A percentile compares a stretch with the other conserved stretches of the same genome.
Evolutionary conservation across 352 stramenopile genomes (phyloP).

Genomic region (Elongisporangium senticosum): DNA sequence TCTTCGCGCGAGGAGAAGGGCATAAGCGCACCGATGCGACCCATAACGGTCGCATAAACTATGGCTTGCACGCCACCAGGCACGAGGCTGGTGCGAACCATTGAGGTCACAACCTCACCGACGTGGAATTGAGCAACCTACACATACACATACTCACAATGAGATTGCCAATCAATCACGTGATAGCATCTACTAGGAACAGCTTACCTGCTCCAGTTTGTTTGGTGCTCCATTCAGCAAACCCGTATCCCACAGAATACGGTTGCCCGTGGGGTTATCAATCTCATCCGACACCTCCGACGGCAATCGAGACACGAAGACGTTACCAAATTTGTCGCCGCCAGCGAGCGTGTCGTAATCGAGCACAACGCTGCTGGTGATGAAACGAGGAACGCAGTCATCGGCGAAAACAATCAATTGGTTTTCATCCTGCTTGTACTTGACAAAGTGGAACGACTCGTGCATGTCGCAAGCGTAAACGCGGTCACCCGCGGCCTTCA

Average conservation of each 20-base stretch:
- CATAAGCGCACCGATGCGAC: conserved; percentile 94
- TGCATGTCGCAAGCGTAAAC: conserved; percentile 96
- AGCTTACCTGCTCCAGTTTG: conserved; percentile 92
- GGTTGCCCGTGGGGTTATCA: conserved; percentile 94
- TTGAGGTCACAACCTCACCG: conserved; percentile 97
- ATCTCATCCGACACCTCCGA: conserved; percentile 92
- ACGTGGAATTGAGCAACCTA: conserved; percentile 94
- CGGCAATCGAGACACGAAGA: conserved; percentile 95
- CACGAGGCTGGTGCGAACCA: conserved; percentile 94
- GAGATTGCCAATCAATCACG: background rate
- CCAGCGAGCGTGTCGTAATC: conserved; percentile 99
- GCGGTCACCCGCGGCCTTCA: conserved; percentile 93
- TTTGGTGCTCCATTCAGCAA: conserved; percentile 92
- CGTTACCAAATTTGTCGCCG: conserved; percentile 98
- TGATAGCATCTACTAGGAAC: background rate
- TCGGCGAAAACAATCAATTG: conserved; percentile 95
- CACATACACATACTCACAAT: background rate
- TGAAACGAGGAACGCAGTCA: conserved; percentile 87
- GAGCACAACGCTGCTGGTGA: conserved; percentile 85
- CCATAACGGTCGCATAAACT: conserved; percentile 97
- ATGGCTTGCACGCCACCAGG: conserved; percentile 95
- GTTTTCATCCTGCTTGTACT: conserved; percentile 97
- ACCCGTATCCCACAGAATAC: conserved; percentile 95
- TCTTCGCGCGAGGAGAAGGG: conserved; percentile 96
- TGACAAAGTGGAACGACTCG: conserved; percentile 95